These are phyloP conservation scores for Talaromyces proteolyticus DNA, from an alignment of 495 filamentous ascomycete genomes.

Conservation along the genomic window DNA sequence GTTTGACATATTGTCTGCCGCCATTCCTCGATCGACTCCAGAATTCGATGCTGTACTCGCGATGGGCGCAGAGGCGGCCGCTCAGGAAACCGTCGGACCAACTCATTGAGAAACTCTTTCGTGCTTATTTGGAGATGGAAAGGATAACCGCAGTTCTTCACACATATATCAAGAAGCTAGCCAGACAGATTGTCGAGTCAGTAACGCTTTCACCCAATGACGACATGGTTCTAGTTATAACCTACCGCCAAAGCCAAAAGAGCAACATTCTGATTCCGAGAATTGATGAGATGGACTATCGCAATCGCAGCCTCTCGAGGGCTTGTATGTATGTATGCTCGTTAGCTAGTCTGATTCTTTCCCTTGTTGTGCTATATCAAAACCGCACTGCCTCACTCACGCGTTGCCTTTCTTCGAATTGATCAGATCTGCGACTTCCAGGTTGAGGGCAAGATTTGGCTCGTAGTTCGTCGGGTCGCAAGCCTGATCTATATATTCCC, in stretches of 20 bases:
- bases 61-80: conserved; percentile 80
- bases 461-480: conserved; percentile 96
- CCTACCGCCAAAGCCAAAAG: conserved; percentile 73
- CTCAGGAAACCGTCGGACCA: conserved; percentile 93
- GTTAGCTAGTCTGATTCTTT: conserved; percentile 6
- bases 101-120: conserved; percentile 98
- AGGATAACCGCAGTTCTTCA: conserved; percentile 99
- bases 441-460: conserved; percentile 90
- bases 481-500: conserved; percentile 74
- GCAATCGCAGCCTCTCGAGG: conserved; percentile 93
- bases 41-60: conserved; percentile 82
- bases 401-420: conserved; percentile 97
- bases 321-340: conserved; percentile 20
- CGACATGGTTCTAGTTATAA: conserved; percentile 8
- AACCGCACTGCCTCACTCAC: conserved; percentile 34
- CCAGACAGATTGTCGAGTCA: conserved; percentile 7
- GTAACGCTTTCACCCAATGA: neutral
- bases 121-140: conserved; percentile 98
- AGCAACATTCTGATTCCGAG: conserved; percentile 91
- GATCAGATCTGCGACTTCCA: conserved; percentile 94
- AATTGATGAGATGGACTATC: conserved; percentile 92
- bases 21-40: conserved; percentile 99
- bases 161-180: conserved; percentile 91
- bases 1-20: conserved; percentile 96
- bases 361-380: neutral